phyloP scores from a whole-genome alignment of 2,329 filamentous ascomycete genomes.

The Coniochaeta sp. region DNA sequence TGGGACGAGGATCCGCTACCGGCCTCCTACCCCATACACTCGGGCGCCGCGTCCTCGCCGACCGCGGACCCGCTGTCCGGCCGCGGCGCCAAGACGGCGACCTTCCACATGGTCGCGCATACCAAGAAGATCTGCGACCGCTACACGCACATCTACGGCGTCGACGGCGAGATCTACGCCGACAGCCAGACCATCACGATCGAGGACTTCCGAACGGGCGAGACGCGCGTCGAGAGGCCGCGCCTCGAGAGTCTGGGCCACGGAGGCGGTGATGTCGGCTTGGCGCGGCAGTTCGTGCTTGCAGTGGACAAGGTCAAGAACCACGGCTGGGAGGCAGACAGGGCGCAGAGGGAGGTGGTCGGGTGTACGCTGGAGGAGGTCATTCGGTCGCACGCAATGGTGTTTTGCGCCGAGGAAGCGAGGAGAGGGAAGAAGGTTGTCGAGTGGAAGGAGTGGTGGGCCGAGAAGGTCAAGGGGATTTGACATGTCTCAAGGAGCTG shows the following conservation, averaged over 20 bases:
- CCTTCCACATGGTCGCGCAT: conserved; percentile 90
- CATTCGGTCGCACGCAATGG: conserved; percentile 82
- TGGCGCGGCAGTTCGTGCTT: conserved; percentile 74
- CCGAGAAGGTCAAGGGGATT: conserved; percentile 34
- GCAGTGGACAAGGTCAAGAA: conserved; percentile 77
- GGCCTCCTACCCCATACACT: conserved; percentile 4
- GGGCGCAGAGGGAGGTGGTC: conserved; percentile 68
- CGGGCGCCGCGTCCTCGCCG: conserved; percentile 9
- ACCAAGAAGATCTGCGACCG: conserved; percentile 83
- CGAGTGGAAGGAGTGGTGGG: conserved; percentile 74
- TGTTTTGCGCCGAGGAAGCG: conserved; percentile 91
- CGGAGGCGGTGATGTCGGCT: conserved; percentile 72
- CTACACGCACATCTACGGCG: conserved; percentile 79
- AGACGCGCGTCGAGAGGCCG: conserved; percentile 51
- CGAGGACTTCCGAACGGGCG: conserved; percentile 59
- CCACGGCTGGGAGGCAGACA: conserved; percentile 54
- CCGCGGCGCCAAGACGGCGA: conserved; percentile 72
- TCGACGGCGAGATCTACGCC: conserved; percentile 76
- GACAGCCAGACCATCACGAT: conserved; percentile 72
- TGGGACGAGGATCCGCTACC: conserved; percentile 67
- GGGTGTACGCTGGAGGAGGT: conserved; percentile 82
- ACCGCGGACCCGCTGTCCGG: conserved; percentile 20
- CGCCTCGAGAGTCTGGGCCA: conserved; percentile 52
- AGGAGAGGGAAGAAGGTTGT: conserved; percentile 62
- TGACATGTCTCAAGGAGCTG: background rate